A percentile compares a stretch with the other conserved stretches of the same genome.
Evolutionary conservation across 441 rosid genomes (phyloP).

Genomic region (Francoa sonchifolia): DNA sequence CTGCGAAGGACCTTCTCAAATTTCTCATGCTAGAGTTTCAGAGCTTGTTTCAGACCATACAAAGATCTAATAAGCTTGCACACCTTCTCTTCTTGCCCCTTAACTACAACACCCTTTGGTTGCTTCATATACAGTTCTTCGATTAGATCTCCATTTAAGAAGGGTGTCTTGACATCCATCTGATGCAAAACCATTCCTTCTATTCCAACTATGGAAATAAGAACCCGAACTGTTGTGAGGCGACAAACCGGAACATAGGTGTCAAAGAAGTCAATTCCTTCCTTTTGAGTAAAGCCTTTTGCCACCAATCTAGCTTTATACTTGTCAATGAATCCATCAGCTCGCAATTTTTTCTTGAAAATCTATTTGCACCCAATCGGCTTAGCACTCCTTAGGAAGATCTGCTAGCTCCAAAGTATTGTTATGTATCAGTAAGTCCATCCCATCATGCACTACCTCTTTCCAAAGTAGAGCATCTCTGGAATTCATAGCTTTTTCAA

Average conservation of each 20-base stretch:
- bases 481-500: not conserved
- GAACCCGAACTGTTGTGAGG: not conserved
- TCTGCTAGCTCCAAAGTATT: not conserved
- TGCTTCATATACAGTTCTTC: not conserved
- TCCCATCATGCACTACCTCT: not conserved
- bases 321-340: not conserved
- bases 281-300: not conserved
- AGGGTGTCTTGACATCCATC: not conserved
- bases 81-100: not conserved
- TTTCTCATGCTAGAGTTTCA: not conserved
- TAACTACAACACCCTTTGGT: not conserved
- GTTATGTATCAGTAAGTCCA: not conserved
- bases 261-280: not conserved
- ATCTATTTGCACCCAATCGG: not conserved
- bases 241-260: not conserved
- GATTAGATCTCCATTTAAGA: not conserved
- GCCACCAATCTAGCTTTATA: not conserved
- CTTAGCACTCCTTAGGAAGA: not conserved
- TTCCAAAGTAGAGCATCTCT: not conserved
- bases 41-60: not conserved
- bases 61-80: not conserved
- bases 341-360: not conserved
- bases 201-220: not conserved
- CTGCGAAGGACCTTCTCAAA: too few species aligned
- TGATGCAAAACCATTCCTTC: not conserved